Base-by-base conservation (phyloP, 2,329 filamentous ascomycete species). In the Cordyceps tenuipes region DNA sequence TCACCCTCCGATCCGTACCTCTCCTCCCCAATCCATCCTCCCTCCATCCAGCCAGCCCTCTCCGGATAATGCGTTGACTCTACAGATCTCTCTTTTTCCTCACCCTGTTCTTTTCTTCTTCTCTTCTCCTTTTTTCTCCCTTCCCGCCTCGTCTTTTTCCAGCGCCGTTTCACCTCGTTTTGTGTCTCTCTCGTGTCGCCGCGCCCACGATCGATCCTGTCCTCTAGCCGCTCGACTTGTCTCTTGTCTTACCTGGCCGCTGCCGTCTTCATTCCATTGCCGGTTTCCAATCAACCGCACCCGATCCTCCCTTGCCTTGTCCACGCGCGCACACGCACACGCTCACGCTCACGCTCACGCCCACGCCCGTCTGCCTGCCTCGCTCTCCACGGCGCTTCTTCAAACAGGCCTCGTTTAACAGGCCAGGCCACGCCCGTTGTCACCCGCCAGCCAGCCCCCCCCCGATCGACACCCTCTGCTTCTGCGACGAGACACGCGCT, bases 191-290 rank as follows among this genome's bases (percentile, higher is more conserved):
- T n/a, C 41, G 26, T 34, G 39, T 55, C 36, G 52, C 26, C 5
- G 39, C n/a, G n/a, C n/a, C 52, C 34, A 21, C 43, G 17, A 21
- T 49, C 50, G 41, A 48, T 29, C 43, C 13, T 41, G 10, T 54
- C 15, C 49, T 57, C 62, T 60, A 59, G 62, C 57, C 61, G 60
- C 62, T 62, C 63, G 31, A 49, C 51, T 23, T 34, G 46, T 51
- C 39, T 60, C 59, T 48, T 65, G 66, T 67, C 62, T 66, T 62
- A 65, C 64, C 49, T 64, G 58, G 36, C 54, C 59, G 58, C 60
- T 63, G 58, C 61, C 34, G 54, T 64, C 62, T 34, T 61, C 64
- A 65, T 67, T 67, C 65, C 66, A 63, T 66, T 65, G 60, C 64
- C n/a, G n/a, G 61, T 46, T 64, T 63, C 29, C 34, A 36, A 36